Percentiles rank a stretch among this genome's conserved stretches.
Conservation (phyloP, 108 stramenopile species). For the Fragilaria radians region DNA sequence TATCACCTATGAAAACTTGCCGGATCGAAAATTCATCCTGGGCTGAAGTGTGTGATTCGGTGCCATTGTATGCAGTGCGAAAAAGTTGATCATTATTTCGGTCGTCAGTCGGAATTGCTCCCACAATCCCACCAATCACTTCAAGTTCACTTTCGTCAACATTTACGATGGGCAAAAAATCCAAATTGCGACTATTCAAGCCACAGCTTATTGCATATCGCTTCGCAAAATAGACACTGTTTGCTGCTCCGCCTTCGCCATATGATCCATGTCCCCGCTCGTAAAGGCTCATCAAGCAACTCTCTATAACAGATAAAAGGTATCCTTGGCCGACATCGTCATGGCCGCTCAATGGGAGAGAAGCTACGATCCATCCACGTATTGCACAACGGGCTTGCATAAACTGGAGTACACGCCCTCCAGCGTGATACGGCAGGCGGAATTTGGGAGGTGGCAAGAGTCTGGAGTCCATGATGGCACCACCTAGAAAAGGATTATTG, state of each 20-base stretch:
- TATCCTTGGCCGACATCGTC: slow-evolving; percentile 86
- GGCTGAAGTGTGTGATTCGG: slow-evolving; percentile 78
- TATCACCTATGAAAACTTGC: slow-evolving; percentile 64
- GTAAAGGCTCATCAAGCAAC: slow-evolving; percentile 77
- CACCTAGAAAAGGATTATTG: slow-evolving; percentile 75
- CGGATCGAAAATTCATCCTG: slow-evolving; percentile 74
- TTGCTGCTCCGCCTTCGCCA: slow-evolving; percentile 72
- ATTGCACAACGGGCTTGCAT: slow-evolving; percentile 77
- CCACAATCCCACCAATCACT: slow-evolving; percentile 48
- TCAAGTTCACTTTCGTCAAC: slow-evolving; percentile 64
- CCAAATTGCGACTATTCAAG: slow-evolving; percentile 71
- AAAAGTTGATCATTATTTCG: slow-evolving; percentile 80
- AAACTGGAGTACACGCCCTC: slow-evolving; percentile 70
- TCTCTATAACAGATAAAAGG: slow-evolving; percentile 59
- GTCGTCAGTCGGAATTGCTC: slow-evolving; percentile 65
- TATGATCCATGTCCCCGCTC: slow-evolving; percentile 79
- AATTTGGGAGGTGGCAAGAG: slow-evolving; percentile 64
- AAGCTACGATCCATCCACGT: slow-evolving; percentile 69
- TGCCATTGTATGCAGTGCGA: slow-evolving; percentile 79
- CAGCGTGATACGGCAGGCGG: slow-evolving; percentile 61
- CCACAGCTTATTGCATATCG: slow-evolving; percentile 70
- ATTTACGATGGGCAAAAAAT: slow-evolving; percentile 78
- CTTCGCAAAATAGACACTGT: slow-evolving; percentile 59
- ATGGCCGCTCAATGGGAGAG: slow-evolving; percentile 59
- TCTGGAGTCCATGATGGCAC: slow-evolving; percentile 72